phyloP scores from a whole-genome alignment of 306 rosid species.

The Canavalia gladiata region DNA sequence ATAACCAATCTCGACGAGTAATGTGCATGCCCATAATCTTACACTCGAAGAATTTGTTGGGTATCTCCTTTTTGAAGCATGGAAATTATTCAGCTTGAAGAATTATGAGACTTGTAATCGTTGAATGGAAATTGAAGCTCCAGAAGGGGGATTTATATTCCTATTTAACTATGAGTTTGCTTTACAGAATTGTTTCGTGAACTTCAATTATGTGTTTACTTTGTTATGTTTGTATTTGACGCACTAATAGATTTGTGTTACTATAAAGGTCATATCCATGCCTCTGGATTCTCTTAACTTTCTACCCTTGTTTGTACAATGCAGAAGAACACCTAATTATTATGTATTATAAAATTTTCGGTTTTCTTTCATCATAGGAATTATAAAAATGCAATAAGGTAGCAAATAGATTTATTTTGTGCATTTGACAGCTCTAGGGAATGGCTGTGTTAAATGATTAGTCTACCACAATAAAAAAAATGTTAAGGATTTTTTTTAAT shows the following conservation, averaged over 20 bases:
- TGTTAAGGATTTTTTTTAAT: not conserved
- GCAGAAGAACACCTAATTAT: constrained; percentile 30
- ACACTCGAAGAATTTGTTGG: constrained; percentile 31
- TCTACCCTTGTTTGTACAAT: constrained; percentile 38
- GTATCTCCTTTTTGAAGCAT: constrained; percentile 23
- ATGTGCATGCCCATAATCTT: constrained; percentile 14
- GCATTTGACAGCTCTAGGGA: not conserved
- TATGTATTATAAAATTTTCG: not conserved
- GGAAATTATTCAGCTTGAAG: constrained; percentile 32
- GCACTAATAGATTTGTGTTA: constrained; percentile 13
- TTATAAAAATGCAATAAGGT: not conserved
- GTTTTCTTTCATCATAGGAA: not conserved
- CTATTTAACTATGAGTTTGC: constrained; percentile 26
- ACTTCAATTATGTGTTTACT: constrained; percentile 40
- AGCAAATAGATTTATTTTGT: not conserved
- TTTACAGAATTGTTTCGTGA: constrained; percentile 31
- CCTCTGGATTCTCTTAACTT: constrained; percentile 27
- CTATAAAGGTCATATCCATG: constrained; percentile 7
- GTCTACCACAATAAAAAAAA: not conserved
- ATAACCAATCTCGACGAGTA: constrained; percentile 31
- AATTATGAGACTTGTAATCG: not conserved
- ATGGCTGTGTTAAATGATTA: not conserved
- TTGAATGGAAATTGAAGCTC: constrained; percentile 42
- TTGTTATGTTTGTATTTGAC: constrained; percentile 31
- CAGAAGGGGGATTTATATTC: constrained; percentile 17